Conservation (phyloP, 768 basidiomycete species). For the Suillus variegatus region DNA sequence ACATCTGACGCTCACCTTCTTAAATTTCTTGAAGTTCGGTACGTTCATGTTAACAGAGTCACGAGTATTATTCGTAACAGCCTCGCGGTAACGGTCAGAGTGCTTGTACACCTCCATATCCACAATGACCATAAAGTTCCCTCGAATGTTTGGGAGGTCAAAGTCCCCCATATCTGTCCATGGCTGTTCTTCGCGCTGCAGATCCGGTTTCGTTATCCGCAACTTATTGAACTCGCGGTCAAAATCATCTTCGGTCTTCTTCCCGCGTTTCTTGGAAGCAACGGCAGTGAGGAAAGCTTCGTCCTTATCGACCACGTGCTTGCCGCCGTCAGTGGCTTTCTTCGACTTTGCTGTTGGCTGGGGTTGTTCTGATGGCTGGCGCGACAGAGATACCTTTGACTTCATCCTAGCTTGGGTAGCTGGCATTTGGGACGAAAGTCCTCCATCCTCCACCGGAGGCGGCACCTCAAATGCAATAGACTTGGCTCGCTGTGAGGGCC, state of each 20-base stretch:
- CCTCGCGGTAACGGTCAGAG: constrained; percentile 19
- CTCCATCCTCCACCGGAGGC: not conserved
- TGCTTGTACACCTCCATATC: constrained; percentile 59
- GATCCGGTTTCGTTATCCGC: constrained; percentile 65
- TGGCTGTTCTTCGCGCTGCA: constrained; percentile 47
- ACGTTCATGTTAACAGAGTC: constrained; percentile 43
- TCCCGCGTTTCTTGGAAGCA: constrained; percentile 70
- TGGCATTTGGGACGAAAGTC: not conserved
- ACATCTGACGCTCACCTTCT: constrained; percentile 47
- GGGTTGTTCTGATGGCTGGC: not conserved
- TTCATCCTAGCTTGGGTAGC: not conserved
- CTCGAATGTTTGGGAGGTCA: constrained; percentile 60
- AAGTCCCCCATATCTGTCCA: constrained; percentile 69
- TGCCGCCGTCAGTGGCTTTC: constrained; percentile 10
- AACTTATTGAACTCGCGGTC: constrained; percentile 82
- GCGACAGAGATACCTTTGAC: constrained; percentile 1
- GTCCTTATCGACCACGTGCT: constrained; percentile 52
- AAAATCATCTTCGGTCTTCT: constrained; percentile 66
- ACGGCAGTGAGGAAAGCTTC: constrained; percentile 69
- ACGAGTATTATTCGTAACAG: constrained; percentile 22
- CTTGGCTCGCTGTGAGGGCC: constrained; percentile 5
- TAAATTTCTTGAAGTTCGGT: constrained; percentile 80
- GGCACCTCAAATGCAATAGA: not conserved
- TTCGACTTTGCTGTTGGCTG: constrained; percentile 12
- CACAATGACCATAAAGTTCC: constrained; percentile 80